phyloP scores from a whole-genome alignment of 352 stramenopile genomes.

The Phytophthora hybrid region DNA sequence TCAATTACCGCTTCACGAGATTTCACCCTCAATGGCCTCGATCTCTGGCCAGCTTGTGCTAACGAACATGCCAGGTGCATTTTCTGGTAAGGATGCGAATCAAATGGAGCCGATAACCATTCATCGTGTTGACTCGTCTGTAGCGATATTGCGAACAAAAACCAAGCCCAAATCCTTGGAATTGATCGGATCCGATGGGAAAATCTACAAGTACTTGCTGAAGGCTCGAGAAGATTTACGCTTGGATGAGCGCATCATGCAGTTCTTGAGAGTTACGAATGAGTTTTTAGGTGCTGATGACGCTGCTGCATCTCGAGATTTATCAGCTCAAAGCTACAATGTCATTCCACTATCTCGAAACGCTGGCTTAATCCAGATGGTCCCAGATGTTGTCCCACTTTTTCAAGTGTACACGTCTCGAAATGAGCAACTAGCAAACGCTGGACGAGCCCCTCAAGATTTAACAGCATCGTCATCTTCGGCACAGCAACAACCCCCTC shows the following conservation, averaged over 20 bases:
- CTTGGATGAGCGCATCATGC: conserved; percentile 92
- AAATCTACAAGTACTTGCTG: conserved; percentile 81
- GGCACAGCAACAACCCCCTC: conserved; percentile 34
- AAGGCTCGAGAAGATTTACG: conserved; percentile 91
- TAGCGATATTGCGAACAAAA: conserved; percentile 81
- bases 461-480: conserved; percentile 15
- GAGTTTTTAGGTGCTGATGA: conserved; percentile 67
- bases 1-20: conserved; percentile 68
- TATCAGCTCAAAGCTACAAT: conserved; percentile 72
- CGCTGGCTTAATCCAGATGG: conserved; percentile 89
- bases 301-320: conserved; percentile 46
- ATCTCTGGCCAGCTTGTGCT: conserved; percentile 46
- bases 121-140: conserved; percentile 43
- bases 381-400: conserved; percentile 79
- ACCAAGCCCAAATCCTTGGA: conserved; percentile 89
- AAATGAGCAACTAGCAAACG: conserved; percentile 37
- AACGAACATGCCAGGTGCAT: conserved; percentile 69
- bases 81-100: conserved; percentile 26
- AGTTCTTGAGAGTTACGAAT: conserved; percentile 85
- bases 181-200: conserved; percentile 80
- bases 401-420: conserved; percentile 83
- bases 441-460: conserved; percentile 30
- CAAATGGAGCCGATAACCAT: conserved; percentile 48
- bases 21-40: conserved; percentile 70
- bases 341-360: conserved; percentile 84